These are phyloP conservation scores for Juncus effusus DNA, from an alignment of 176 grass and related monocot genomes.

Conservation along the genomic window DNA sequence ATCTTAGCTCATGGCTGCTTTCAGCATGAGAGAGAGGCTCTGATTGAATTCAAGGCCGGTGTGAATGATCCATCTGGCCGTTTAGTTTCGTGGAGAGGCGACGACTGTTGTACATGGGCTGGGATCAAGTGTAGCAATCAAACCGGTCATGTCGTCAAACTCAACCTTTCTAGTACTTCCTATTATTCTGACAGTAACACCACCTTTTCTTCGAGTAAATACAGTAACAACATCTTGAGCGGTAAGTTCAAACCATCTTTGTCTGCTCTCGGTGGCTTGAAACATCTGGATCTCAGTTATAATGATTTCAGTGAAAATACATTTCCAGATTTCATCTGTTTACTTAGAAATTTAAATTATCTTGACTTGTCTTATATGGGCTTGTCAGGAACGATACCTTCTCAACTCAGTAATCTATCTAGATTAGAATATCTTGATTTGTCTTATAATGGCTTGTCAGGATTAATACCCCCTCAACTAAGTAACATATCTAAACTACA, in stretches of 20 bases:
- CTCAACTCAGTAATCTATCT: no score
- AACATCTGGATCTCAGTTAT: constrained; percentile 29
- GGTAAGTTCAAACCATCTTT: constrained; percentile 34
- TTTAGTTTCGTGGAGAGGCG: neutral
- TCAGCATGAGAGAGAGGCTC: constrained; percentile 24
- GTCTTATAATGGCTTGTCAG: neutral
- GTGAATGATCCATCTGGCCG: neutral
- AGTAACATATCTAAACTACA: constrained; percentile 33
- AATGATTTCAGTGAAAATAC: constrained; percentile 5
- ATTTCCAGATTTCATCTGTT: constrained; percentile 25
- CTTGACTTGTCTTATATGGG: no score
- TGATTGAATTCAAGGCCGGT: constrained; percentile 31
- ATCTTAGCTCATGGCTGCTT: no score
- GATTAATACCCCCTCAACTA: constrained; percentile 25
- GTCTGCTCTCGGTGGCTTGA: constrained; percentile 3
- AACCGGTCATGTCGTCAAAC: constrained; percentile 2
- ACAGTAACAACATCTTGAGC: neutral
- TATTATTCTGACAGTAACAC: no score
- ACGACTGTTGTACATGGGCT: no score
- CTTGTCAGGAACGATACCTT: no score
- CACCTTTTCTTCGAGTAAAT: no score
- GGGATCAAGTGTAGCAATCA: neutral
- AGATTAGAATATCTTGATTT: constrained; percentile 33
- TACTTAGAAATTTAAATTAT: constrained; percentile 13
- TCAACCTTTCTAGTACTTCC: no score